phyloP scores from a whole-genome alignment of 768 basidiomycete genomes.

The Coprinopsis cinerea region DNA sequence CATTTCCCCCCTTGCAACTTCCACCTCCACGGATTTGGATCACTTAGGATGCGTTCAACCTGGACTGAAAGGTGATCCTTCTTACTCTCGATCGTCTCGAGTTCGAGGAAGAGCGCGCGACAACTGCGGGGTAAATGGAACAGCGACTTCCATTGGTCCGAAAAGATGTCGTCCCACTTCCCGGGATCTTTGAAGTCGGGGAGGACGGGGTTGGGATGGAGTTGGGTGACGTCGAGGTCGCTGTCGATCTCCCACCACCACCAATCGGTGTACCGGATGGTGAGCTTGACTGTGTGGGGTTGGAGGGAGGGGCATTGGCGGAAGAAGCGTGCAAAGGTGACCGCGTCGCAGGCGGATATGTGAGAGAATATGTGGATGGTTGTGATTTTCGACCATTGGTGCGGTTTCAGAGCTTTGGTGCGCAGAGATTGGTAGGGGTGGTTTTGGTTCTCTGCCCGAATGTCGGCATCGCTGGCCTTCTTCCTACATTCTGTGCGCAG shows the following conservation, averaged over 20 bases:
- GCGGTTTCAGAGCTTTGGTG: not conserved
- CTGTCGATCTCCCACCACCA: not conserved
- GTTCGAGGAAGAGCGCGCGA: not conserved
- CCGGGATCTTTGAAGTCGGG: too few species aligned
- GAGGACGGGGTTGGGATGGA: too few species aligned
- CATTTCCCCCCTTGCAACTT: not conserved
- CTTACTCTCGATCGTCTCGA: not conserved
- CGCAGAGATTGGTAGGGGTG: not conserved
- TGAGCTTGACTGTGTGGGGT: not conserved
- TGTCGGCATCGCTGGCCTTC: not conserved
- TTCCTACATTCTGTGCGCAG: not conserved
- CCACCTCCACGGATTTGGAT: not conserved
- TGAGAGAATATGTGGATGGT: not conserved
- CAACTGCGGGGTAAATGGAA: not conserved
- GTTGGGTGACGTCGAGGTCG: not conserved
- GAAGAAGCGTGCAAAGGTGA: not conserved
- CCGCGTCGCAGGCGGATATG: not conserved
- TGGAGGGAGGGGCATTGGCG: not conserved
- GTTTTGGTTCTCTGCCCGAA: not conserved
- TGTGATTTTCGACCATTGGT: not conserved
- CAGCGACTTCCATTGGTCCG: too few species aligned
- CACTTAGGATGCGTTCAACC: not conserved
- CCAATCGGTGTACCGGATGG: not conserved
- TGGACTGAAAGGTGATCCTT: not conserved
- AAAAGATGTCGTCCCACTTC: too few species aligned